Evolutionary conservation across 768 basidiomycete genomes (phyloP), one percentile per base, ranked within the genome.

Genomic region (Agrocybe pediades): DNA sequence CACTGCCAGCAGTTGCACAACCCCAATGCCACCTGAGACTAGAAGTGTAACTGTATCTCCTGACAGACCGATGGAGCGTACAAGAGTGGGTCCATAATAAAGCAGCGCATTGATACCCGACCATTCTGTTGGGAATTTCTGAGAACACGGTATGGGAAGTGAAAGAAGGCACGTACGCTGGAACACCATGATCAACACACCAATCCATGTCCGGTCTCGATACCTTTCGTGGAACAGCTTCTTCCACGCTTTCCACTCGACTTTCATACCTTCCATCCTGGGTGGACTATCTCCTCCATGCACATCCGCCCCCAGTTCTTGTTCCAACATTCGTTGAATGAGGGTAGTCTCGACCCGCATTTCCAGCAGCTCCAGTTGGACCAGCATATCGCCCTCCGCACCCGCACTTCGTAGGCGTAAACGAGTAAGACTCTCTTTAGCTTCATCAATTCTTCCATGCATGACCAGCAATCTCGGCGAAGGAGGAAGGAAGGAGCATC

Each of bases 31-130:
- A 20, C 91, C 91, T 0, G 88, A 81, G 2, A 87, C 84, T n/a
- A 90, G 59, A 0, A 92, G 74, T 0, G 83, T 78, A 7, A 82
- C 75, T 0, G 74, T 78, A 53, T 85, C 81, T 16, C 86, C 85
- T 19, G 72, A 70, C 23, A 92, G 55, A 3, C 88, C 90, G 41
- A 92, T 76, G 46, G 74, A 83, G 26, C 67, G 76, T 42, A 92
- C 80, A 2, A 93, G 74, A 0, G 82, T 84, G 1, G 91, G 91
- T 0, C 90, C 90, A 59, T 91, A 93, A 61, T 92, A 93, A 7
- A 92, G 72, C 26, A 93, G 65, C 9, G 91, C 90, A 62, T 92
- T 93, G 57, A 92, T 93, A 1, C 91, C 91, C 53, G 84, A 87
- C 91, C 91, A 92, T 71, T 92, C 90, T 92, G 61, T 13, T 15